Base-by-base conservation (phyloP, 495 filamentous ascomycete genomes). In the Podospora fimiseda region DNA sequence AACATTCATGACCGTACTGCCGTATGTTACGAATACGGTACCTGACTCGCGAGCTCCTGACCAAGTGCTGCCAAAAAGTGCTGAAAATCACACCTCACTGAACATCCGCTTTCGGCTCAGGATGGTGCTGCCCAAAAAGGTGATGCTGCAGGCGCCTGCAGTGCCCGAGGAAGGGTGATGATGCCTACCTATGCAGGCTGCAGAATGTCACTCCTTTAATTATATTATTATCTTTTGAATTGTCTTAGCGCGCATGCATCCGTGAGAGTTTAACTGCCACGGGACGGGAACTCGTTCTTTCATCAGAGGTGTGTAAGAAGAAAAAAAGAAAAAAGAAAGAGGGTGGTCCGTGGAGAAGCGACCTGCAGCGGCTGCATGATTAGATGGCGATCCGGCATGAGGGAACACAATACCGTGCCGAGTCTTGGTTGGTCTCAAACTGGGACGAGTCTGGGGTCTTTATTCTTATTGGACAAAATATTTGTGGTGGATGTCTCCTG, bases 291-390 rank as follows among this genome's bases (percentile, higher is more conserved):
- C 6, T 33, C 11, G 27, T 11, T 33, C 27, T 33, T n/a, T 33
- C 27, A 33, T 33, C 27, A 6, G 6, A 33, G 5, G 27, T 33
- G 27, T 33, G 27, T 33, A 11, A 33, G 27, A 33, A 33, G 27
- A 33, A 11, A 11, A 11, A 33, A 33, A 33, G 11, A 33, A 33
- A 33, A 5, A 5, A 33, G 5, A 11, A 33, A 33, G 27, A 33
- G 27, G 27, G 27, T 33, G 27, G 27, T 33, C 27, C 27, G 27
- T 33, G 27, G 27, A 33, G 27, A 33, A 56, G 53, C 56, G 56
- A 51, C 56, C 45, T 59, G 52, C 55, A 58, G 50, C 48, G 23
- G 51, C 57, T 59, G 57, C 57, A 59, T 55, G 50, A 58, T 27
- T 33, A 9, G 40, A 44, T 59, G 50, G 50, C 43, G 48, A 49